Conservation (phyloP, 345 rosid genomes). For the Hypericum perforatum region DNA sequence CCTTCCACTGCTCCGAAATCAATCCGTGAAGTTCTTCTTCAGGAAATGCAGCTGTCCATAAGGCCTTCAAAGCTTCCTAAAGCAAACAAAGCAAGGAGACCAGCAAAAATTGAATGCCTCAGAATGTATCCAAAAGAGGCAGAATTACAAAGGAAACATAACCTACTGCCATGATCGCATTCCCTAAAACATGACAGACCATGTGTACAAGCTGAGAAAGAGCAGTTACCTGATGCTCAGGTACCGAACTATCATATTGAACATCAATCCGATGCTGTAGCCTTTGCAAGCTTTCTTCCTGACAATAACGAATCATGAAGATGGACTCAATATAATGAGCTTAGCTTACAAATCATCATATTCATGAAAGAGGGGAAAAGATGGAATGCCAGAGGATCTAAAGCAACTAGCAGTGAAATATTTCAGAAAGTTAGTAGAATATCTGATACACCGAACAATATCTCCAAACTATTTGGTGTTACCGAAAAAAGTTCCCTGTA, state of each 20-base stretch:
- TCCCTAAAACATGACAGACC: background rate
- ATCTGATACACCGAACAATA: too few relatives aligned
- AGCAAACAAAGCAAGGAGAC: constrained; percentile 13
- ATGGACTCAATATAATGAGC: background rate
- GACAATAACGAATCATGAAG: constrained; percentile 13
- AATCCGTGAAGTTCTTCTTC: constrained; percentile 76
- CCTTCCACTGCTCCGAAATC: constrained; percentile 99
- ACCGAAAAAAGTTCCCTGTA: too few relatives aligned
- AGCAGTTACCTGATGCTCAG: constrained; percentile 61
- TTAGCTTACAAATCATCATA: background rate
- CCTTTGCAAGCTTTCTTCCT: constrained; percentile 90
- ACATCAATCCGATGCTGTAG: constrained; percentile 84
- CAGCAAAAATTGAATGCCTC: background rate
- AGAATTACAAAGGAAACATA: background rate
- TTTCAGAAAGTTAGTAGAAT: background rate
- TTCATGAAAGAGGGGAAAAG: background rate
- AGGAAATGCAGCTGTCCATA: constrained; percentile 90
- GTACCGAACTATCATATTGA: constrained; percentile 74
- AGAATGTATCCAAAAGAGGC: background rate
- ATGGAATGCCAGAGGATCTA: background rate
- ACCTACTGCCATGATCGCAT: constrained; percentile 1
- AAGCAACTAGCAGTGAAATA: background rate
- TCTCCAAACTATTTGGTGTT: too few relatives aligned
- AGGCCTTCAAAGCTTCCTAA: constrained; percentile 77
- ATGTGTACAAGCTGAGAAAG: background rate